Evolutionary conservation across 495 filamentous ascomycete genomes (phyloP), one percentile per base, ranked within the genome.

Genomic region (Hypoxylon crocopeplum): DNA sequence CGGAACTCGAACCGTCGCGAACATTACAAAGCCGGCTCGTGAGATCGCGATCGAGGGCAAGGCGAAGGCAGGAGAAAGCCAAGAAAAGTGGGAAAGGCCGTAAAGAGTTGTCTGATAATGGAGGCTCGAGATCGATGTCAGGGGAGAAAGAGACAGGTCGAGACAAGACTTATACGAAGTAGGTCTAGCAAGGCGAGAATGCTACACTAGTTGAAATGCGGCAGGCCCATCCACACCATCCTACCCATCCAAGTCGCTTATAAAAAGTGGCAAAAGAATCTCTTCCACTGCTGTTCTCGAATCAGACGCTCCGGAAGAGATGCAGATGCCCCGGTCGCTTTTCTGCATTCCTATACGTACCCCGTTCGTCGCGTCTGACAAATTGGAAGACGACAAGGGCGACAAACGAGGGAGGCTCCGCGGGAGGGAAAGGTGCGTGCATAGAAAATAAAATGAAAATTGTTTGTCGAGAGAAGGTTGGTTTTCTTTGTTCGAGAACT

Each of bases 331-430:
- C 59, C 41, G 1, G 59, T 56, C 52, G 13, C 13, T 10, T 53
- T 53, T 37, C 49, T 33, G 7, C 42, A 36, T 53, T 57, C 37
- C 33, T 32, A 48, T 25, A 39, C 27, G 39, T n/a, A 32, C 38
- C 45, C 51, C 59, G n/a, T n/a, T n/a, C n/a, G 32, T 55, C 42
- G 53, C 47, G 64, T 64, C 64, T 67, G 64, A 65, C 67, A 65
- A 70, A 70, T 70, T 52, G 38, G 42, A 65, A 57, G 19, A 5
- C 49, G 22, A 55, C 50, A 65, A 54, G n/a, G n/a, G n/a, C n/a
- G n/a, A 41, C 38, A n/a, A 37, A n/a, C n/a, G n/a, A 44, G 33
- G 20, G 61, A 64, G 48, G 48, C 61, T 59, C 45, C 55, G 55
- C 55, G 42, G 33, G 45, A 33, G 37, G 19, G 12, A 24, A 47